phyloP scores from a whole-genome alignment of 2,329 filamentous ascomycete species.

The Apiospora saccharicola region DNA sequence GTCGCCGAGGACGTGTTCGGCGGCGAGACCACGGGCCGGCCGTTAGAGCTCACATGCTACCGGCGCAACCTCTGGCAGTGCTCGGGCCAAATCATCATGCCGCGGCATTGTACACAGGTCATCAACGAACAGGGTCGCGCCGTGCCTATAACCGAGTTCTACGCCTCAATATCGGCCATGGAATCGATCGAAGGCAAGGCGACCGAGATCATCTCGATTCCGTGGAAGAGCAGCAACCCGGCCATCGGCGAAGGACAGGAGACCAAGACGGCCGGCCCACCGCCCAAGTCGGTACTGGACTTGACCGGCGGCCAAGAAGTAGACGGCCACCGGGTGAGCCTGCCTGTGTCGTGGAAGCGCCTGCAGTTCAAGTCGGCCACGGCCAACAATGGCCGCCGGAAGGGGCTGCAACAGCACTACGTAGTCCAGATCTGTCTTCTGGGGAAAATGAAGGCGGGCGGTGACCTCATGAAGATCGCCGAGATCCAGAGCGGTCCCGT shows the following conservation, averaged over 20 bases:
- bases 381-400: slow-evolving; percentile 92
- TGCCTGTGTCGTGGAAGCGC: slow-evolving; percentile 91
- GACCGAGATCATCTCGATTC: slow-evolving; percentile 95
- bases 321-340: slow-evolving; percentile 68
- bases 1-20: slow-evolving; percentile 82
- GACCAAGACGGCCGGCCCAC: slow-evolving; percentile 57
- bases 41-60: slow-evolving; percentile 91
- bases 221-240: slow-evolving; percentile 83
- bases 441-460: slow-evolving; percentile 70
- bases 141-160: slow-evolving; percentile 78
- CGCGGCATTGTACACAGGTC: slow-evolving; percentile 74
- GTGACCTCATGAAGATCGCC: slow-evolving; percentile 76
- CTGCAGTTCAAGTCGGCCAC: slow-evolving; percentile 96
- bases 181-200: slow-evolving; percentile 92
- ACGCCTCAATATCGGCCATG: slow-evolving; percentile 82
- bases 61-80: slow-evolving; percentile 95
- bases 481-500: slow-evolving; percentile 93
- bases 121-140: slow-evolving; percentile 78
- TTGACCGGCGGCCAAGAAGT: slow-evolving; percentile 68
- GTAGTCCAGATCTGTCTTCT: slow-evolving; percentile 85
- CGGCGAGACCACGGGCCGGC: slow-evolving; percentile 62
- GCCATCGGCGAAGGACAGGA: slow-evolving; percentile 52
- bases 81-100: slow-evolving; percentile 83
- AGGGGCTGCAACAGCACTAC: slow-evolving; percentile 95
- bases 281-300: slow-evolving; percentile 63